Evolutionary conservation across 176 grass and related monocot genomes (phyloP).

Genomic region (Elymus sibiricus): DNA sequence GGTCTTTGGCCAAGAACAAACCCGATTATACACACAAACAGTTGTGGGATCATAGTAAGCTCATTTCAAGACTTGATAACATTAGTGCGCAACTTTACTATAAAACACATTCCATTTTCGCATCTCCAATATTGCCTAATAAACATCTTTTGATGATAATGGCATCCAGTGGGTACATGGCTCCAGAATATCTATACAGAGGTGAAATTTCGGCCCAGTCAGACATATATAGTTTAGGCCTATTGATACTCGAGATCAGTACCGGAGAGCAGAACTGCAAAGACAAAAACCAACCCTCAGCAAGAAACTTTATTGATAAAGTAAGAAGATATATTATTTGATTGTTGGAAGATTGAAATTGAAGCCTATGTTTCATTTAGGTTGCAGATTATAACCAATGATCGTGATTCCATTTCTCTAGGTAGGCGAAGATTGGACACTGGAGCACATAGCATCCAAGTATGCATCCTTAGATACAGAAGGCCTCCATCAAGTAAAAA

Average conservation of each 20-base stretch:
- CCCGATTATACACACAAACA: slow-evolving; percentile 9
- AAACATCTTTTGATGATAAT: not conserved
- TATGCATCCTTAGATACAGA: slow-evolving; percentile 17
- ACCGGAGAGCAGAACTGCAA: not conserved
- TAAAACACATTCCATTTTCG: not conserved
- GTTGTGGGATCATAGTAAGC: slow-evolving; percentile 31
- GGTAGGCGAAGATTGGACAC: slow-evolving; percentile 18
- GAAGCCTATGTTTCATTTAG: not conserved
- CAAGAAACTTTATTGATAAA: not conserved
- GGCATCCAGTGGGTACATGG: not conserved
- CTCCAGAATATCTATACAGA: slow-evolving; percentile 4
- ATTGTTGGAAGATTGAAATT: not conserved
- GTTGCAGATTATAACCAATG: not conserved
- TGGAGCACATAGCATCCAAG: slow-evolving; percentile 2
- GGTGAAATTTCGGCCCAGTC: not conserved
- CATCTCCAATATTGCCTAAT: not conserved
- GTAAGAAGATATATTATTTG: not conserved
- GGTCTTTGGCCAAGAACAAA: slow-evolving; percentile 29
- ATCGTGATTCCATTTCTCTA: not conserved
- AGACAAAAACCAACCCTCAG: not conserved
- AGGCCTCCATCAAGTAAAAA: not conserved
- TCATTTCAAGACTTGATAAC: not conserved
- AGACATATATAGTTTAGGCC: slow-evolving; percentile 11
- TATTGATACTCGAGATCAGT: not conserved
- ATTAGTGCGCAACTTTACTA: not conserved